Conservation (phyloP, 768 basidiomycete species). For the Mrakia gelida region DNA sequence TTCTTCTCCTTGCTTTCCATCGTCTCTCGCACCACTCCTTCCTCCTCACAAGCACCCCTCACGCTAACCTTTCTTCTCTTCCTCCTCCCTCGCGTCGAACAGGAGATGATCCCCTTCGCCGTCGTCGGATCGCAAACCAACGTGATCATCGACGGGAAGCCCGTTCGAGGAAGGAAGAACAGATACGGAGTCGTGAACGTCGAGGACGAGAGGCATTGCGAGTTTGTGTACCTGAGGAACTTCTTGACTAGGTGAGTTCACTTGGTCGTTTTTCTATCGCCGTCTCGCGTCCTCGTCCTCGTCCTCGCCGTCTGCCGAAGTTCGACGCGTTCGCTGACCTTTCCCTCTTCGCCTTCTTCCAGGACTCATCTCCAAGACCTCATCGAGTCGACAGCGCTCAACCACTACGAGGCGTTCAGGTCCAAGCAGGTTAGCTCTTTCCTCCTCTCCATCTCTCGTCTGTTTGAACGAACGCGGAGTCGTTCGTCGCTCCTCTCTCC, state of each 20-base stretch:
- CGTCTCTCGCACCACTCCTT: background rate
- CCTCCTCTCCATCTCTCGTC: background rate
- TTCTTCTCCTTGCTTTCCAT: background rate
- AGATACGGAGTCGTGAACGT: constrained; percentile 98
- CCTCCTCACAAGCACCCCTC: too few relatives aligned
- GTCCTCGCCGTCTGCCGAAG: background rate
- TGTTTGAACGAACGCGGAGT: too few relatives aligned
- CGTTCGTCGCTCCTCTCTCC: background rate
- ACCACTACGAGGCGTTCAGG: constrained; percentile 99
- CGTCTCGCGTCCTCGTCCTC: too few relatives aligned
- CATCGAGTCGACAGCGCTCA: constrained; percentile 97
- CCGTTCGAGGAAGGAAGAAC: constrained; percentile 93
- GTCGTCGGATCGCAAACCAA: constrained; percentile 95
- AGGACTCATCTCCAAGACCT: constrained; percentile 96
- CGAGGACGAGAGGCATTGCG: constrained; percentile 93
- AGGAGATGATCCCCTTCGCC: constrained; percentile 95
- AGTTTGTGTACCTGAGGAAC: constrained; percentile 94
- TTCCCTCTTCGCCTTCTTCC: constrained; percentile 6
- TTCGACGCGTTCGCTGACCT: background rate
- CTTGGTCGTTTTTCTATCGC: background rate
- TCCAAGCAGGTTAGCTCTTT: constrained; percentile 66
- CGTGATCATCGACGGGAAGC: constrained; percentile 91
- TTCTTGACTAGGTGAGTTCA: constrained; percentile 80
- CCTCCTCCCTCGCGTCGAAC: constrained; percentile 12
- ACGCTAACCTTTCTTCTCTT: background rate